Base-by-base conservation (phyloP, 2,329 filamentous ascomycete species). In the Mycosphaerelloides madeirae region DNA sequence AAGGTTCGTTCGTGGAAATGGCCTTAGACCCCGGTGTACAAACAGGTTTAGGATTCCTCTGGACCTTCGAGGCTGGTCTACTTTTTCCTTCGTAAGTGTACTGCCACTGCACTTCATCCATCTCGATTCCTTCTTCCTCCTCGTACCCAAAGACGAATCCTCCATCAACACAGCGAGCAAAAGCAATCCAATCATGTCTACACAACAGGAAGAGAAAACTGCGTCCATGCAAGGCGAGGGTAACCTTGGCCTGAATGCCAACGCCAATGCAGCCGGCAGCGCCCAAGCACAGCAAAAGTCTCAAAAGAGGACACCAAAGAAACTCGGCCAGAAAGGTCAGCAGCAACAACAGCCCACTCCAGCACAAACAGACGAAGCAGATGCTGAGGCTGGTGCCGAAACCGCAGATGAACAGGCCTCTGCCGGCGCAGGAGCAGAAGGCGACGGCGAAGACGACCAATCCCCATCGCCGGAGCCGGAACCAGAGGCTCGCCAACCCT, bases 261-360 rank as follows among this genome's bases (percentile, higher is more conserved):
- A 53, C 42, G 60, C 58, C 38, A 58, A 56, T 35, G 60, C 59
- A n/a, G 54, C 55, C 36, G 60, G 57, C 19, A 52, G 46, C 33
- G 55, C 58, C 40, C 54, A 52, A 56, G 49, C 57, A 50, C 56
- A 53, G 65, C 66, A 68, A 67, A 66, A 66, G 59, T 46, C 41
- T 38, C 53, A 49, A 56, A 74, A 71, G 61, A 70, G 68, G 58
- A 68, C 69, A 47, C 72, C 72, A 29, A 71, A 73, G 63, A 75
- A 75, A 66, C 61, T 74, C 53, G 69, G 70, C 57, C 60, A 60
- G 50, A 72, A 73, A 63, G 59, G 63, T 50, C 65, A 68, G 57
- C 65, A 69, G 49, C 65, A 70, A 56, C 69, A 73, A 64, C 70
- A 72, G 56, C 67, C 71, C 47, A 74, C 70, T 49, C 71, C 71